Evolutionary conservation across 208 protist species (phyloP).

Genomic region (Trypanosoma melophagium): DNA sequence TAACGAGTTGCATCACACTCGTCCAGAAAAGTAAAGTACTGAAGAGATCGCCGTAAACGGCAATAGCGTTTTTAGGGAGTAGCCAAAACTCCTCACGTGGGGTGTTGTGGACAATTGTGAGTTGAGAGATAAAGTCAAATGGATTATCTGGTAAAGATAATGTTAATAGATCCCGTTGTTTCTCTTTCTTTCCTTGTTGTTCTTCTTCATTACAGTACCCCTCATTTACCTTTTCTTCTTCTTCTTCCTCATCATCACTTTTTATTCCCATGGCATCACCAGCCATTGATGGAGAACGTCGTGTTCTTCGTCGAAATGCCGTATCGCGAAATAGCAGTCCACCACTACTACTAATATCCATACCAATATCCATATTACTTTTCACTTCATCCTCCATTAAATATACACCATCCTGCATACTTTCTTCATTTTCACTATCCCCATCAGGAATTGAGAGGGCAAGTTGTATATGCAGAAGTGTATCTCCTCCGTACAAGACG

Average conservation of each 20-base stretch:
- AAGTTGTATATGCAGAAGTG: slow-evolving; percentile 27
- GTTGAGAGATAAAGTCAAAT: slow-evolving; percentile 35
- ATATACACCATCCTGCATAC: background rate
- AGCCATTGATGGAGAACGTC: background rate
- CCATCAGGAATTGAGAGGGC: slow-evolving; percentile 3
- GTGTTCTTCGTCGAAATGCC: slow-evolving; percentile 14
- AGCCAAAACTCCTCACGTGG: slow-evolving; percentile 25
- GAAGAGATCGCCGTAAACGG: slow-evolving; percentile 47
- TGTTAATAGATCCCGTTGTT: background rate
- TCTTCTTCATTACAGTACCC: background rate
- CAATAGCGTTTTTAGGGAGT: slow-evolving; percentile 27
- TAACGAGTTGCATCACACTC: slow-evolving; percentile 53
- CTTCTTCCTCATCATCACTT: background rate
- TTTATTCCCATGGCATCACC: background rate
- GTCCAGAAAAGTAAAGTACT: slow-evolving; percentile 74
- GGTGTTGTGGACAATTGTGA: slow-evolving; percentile 19
- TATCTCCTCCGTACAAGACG: slow-evolving; percentile 38
- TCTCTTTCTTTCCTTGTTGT: background rate
- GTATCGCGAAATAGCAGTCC: slow-evolving; percentile 8
- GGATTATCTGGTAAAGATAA: slow-evolving; percentile 26
- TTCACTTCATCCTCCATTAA: slow-evolving; percentile 3
- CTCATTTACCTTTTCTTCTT: background rate
- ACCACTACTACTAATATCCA: background rate
- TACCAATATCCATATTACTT: background rate
- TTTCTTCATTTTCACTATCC: background rate